A percentile compares a stretch with the other conserved stretches of the same genome.
Evolutionary conservation across 345 rosid genomes (phyloP).

Genomic region (Syzygium aromaticum): DNA sequence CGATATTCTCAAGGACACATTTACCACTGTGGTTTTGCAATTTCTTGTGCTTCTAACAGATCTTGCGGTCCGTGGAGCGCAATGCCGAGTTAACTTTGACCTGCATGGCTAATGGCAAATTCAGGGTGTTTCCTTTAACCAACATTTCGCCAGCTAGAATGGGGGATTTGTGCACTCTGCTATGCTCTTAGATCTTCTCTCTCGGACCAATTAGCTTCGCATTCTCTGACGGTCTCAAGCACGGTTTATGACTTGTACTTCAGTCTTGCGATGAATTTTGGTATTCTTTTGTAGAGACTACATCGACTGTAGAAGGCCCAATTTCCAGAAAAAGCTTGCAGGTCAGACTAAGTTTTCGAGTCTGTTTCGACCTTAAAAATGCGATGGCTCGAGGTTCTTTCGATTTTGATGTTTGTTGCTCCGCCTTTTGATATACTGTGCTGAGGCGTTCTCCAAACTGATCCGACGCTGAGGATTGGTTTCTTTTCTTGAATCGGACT

Average conservation of each 20-base stretch:
- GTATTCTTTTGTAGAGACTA: neutral
- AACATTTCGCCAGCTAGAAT: conserved; percentile 52
- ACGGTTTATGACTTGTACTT: neutral
- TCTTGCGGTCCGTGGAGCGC: conserved; percentile 44
- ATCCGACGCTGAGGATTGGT: neutral
- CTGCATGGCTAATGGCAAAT: conserved; percentile 56
- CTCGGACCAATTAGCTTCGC: neutral
- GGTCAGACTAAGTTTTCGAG: neutral
- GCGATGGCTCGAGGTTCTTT: neutral
- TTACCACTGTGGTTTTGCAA: neutral
- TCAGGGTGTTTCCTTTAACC: conserved; percentile 49
- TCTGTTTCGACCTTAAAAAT: neutral
- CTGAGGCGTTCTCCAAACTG: neutral
- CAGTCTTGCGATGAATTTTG: neutral
- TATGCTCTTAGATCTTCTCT: conserved; percentile 33
- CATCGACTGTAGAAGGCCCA: neutral
- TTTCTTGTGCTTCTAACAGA: neutral
- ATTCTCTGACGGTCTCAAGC: neutral
- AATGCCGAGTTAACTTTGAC: conserved; percentile 55
- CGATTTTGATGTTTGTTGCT: neutral
- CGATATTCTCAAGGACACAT: neutral
- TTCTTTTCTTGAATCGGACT: neutral
- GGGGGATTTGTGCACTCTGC: conserved; percentile 62
- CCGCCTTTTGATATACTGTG: neutral
- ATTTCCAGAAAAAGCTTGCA: neutral